Evolutionary conservation across 768 basidiomycete species (phyloP), one percentile per base, ranked within the genome.

Genomic region (Glaciozyma martinii): DNA sequence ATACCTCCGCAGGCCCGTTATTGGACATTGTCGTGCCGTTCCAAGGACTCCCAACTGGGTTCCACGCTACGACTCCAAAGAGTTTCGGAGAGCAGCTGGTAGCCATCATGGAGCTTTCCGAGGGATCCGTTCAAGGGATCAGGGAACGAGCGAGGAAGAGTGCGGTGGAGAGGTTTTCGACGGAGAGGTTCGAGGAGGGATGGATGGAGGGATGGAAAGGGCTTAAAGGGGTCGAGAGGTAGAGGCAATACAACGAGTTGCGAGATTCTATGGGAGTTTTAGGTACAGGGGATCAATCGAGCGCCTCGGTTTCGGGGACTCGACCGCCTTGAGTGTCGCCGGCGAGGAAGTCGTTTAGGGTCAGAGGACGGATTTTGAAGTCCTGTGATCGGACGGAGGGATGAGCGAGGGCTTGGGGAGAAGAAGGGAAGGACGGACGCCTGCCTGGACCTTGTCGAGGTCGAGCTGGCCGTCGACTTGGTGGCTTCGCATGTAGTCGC

Each of bases 1-100:
- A 99, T 74, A 89, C 89, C 2, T 95, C 92, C 0, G 95, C 89
- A 3, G 94, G 94, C 0, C 94, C 94, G 0, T 75, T 92, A 29
- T 81, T 85, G 62, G 95, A 98, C 75, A 97, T 99, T 62, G 85
- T 97, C 54, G 85, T 90, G 3, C 90, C 90, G 0, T 83, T 82
- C 74, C 76, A 86, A 9, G 85, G 85, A 43, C 76, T 85, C 73
- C 68, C 68, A 2, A 75, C 76, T 82, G 93, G 93, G 29, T 93
- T 83, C 76, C 91, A 94, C 74, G 92, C 90, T 2, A 82, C 77
- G 4, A 81, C 83, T 3, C 76, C 42, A 5, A 80, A 81, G 37
- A 93, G 89, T 70, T 86, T 89, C 2, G 79, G 78, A 23, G 82
- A 82, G 6, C 79, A 93, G 58, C 82, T 88, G 69, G 77, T 78